Evolutionary conservation across 169 alveolate genomes (phyloP).

Genomic region (Pseudocohnilembus persalinus): DNA sequence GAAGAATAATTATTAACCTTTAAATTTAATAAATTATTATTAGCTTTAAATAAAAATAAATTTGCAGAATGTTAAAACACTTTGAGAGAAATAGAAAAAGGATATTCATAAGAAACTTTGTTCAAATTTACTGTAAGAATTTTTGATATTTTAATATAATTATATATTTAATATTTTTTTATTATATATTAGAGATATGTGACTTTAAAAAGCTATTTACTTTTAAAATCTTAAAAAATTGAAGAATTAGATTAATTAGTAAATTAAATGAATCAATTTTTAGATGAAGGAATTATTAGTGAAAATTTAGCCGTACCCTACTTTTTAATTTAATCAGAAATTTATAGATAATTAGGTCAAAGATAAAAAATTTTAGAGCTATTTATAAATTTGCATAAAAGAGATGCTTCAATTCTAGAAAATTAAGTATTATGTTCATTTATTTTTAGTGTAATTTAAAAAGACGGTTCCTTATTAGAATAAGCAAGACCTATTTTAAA

Average conservation of each 20-base stretch:
- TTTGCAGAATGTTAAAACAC: neutral
- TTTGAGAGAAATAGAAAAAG: constrained; percentile 4
- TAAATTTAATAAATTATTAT: constrained; percentile 9
- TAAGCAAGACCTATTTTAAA: neutral
- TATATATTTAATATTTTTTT: neutral
- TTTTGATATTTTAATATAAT: neutral
- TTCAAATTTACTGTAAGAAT: neutral
- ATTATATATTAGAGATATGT: neutral
- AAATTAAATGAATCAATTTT: neutral
- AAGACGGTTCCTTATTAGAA: neutral
- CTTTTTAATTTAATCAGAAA: constrained; percentile 12
- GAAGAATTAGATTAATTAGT: constrained; percentile 1
- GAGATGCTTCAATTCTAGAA: constrained; percentile 2
- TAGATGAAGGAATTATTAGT: neutral
- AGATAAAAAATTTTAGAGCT: neutral
- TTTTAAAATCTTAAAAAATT: constrained; percentile 7
- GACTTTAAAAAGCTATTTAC: neutral
- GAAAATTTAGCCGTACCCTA: neutral
- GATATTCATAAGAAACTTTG: neutral
- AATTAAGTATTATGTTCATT: constrained; percentile 11
- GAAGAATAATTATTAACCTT: constrained; percentile 15
- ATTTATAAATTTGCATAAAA: neutral
- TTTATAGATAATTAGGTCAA: neutral
- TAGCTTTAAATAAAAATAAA: constrained; percentile 10
- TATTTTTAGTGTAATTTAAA: constrained; percentile 1